A percentile compares a stretch with the other conserved stretches of the same genome.
phyloP scores from a whole-genome alignment of 1,284 basidiomycete genomes.

The Melampsora americana region DNA sequence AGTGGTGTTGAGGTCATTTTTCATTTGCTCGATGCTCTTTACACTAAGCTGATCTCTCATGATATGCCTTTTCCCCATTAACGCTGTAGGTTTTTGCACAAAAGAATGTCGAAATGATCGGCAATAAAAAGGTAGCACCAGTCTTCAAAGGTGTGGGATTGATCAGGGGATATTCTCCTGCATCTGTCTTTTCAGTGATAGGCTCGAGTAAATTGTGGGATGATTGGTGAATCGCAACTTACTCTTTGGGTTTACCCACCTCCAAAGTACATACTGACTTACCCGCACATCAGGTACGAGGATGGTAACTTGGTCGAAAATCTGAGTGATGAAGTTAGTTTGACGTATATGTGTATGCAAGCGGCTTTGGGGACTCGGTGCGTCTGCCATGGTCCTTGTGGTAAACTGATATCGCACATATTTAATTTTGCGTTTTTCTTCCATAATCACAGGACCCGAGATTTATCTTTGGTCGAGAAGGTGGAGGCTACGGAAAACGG shows the following conservation, averaged over 20 bases:
- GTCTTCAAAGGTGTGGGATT: slow-evolving; percentile 48
- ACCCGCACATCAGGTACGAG: slow-evolving; percentile 45
- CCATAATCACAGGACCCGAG: slow-evolving; percentile 46
- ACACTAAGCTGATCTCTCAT: neutral
- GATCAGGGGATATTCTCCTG: slow-evolving; percentile 48
- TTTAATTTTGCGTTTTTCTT: neutral
- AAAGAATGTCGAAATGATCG: slow-evolving; percentile 28
- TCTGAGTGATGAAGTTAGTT: slow-evolving; percentile 48
- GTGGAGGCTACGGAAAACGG: slow-evolving; percentile 48
- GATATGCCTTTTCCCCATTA: neutral
- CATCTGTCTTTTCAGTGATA: slow-evolving; percentile 50
- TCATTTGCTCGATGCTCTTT: neutral
- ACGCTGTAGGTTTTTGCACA: slow-evolving; percentile 33
- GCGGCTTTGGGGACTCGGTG: slow-evolving; percentile 48
- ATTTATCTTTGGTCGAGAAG: slow-evolving; percentile 51
- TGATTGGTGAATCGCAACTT: slow-evolving; percentile 47
- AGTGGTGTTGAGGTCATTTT: slow-evolving; percentile 36
- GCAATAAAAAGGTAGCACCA: slow-evolving; percentile 35
- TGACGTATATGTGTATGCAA: slow-evolving; percentile 52
- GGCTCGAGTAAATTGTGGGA: slow-evolving; percentile 50
- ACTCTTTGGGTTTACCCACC: neutral
- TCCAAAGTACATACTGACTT: neutral
- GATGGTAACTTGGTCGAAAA: slow-evolving; percentile 51
- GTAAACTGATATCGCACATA: neutral
- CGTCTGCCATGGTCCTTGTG: neutral